Evolutionary conservation across 805 yeast genomes (phyloP).

Genomic region (Metschnikowia gruessii): DNA sequence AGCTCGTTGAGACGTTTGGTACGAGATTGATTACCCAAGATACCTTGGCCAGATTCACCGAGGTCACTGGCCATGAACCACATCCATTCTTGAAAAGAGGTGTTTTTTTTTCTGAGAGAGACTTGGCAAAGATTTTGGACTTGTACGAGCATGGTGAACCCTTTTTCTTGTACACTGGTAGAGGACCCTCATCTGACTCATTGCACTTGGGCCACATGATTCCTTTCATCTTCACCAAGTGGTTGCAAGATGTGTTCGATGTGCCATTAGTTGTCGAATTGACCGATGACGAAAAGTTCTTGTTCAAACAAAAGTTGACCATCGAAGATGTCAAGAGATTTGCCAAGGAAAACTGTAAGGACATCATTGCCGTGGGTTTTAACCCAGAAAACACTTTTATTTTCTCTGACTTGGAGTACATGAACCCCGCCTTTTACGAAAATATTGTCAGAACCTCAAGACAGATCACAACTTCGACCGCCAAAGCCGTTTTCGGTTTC

Average conservation of each 20-base stretch:
- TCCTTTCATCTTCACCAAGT: slow-evolving; percentile 92
- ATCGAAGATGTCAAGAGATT: slow-evolving; percentile 83
- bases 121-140: slow-evolving; percentile 72
- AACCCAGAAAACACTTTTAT: slow-evolving; percentile 93
- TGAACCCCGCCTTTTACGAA: slow-evolving; percentile 93
- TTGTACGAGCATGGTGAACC: slow-evolving; percentile 93
- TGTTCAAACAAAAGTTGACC: slow-evolving; percentile 87
- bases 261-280: slow-evolving; percentile 90
- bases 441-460: slow-evolving; percentile 90
- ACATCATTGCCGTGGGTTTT: slow-evolving; percentile 91
- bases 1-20: slow-evolving; percentile 83
- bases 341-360: slow-evolving; percentile 83
- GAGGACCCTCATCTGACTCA: slow-evolving; percentile 93
- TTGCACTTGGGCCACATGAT: slow-evolving; percentile 97
- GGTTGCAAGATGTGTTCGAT: slow-evolving; percentile 98
- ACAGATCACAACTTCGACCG: slow-evolving; percentile 95
- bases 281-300: slow-evolving; percentile 95
- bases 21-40: slow-evolving; percentile 69
- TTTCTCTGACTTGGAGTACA: slow-evolving; percentile 86
- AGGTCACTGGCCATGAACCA: slow-evolving; percentile 85
- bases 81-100: slow-evolving; percentile 91
- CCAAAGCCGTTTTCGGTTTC: slow-evolving; percentile 95
- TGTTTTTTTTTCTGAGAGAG: slow-evolving; percentile 88
- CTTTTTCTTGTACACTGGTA: slow-evolving; percentile 92
- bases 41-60: slow-evolving; percentile 69